Conservation (phyloP, 2,329 filamentous ascomycete species). For the Paracoccidioides lutzii region DNA sequence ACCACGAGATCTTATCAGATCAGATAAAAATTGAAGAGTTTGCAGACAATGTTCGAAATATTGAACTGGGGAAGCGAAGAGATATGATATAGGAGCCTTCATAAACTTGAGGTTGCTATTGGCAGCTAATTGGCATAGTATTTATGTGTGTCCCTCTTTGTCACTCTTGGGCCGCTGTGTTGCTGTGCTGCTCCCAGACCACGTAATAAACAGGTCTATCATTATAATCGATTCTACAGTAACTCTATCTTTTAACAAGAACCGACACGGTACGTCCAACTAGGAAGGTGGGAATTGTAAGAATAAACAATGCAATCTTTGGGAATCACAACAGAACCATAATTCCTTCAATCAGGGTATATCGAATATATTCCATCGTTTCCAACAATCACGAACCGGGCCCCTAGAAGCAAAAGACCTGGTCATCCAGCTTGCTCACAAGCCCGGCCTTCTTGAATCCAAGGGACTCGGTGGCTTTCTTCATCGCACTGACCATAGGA, state of each 20-base stretch:
- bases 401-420: slow-evolving; percentile 85
- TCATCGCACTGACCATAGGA: slow-evolving; percentile 92
- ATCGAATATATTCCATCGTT: background rate
- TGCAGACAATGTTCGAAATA: too few species aligned
- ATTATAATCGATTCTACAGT: background rate
- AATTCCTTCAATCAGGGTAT: background rate
- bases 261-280: background rate
- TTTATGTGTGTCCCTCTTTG: background rate
- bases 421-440: slow-evolving; percentile 95
- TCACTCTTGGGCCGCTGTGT: background rate
- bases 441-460: slow-evolving; percentile 87
- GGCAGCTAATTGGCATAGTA: background rate
- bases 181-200: background rate
- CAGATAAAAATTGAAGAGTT: background rate
- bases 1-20: background rate
- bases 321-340: background rate
- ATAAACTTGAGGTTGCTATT: background rate
- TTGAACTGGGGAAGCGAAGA: too few species aligned
- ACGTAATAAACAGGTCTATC: background rate
- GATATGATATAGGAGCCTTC: background rate
- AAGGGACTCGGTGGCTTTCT: slow-evolving; percentile 82
- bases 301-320: background rate
- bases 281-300: background rate
- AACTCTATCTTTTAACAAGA: background rate
- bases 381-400: background rate